Percentiles rank a stretch among this genome's conserved stretches.
Conservation (phyloP, 176 grass and related monocot genomes). For the Triticum turgidum region DNA sequence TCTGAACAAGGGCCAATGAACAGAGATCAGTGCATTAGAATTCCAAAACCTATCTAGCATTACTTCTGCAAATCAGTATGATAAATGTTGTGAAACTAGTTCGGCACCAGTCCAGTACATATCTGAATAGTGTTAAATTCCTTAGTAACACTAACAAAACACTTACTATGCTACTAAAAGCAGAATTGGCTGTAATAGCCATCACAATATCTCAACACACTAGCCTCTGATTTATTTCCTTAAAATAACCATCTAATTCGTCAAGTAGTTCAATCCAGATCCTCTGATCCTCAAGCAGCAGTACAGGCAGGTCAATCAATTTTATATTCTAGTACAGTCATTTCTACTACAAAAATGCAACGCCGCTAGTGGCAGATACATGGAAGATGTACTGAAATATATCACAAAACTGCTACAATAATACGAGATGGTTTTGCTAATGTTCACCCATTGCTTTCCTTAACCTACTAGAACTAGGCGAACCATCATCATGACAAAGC, state of each 20-base stretch:
- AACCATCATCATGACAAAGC: conserved; percentile 7
- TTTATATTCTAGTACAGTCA: background rate
- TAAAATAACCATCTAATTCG: background rate
- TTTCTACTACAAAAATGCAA: background rate
- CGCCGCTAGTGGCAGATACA: background rate
- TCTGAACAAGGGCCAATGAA: conserved; percentile 46
- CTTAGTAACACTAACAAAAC: background rate
- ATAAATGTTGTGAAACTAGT: background rate
- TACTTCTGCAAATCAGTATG: background rate
- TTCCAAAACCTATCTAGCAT: background rate
- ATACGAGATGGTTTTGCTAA: background rate
- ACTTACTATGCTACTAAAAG: background rate
- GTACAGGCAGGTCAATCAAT: background rate
- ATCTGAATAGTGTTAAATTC: background rate
- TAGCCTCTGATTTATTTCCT: background rate
- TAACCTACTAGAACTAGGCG: background rate
- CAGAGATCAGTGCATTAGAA: conserved; percentile 24
- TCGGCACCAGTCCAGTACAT: background rate
- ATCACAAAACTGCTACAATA: background rate
- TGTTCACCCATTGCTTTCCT: background rate
- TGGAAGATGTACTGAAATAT: background rate
- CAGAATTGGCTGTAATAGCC: background rate
- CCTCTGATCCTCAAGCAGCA: background rate
- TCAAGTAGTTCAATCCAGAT: background rate
- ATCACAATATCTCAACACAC: too few species aligned